Evolutionary conservation across 768 basidiomycete genomes (phyloP).

Genomic region (Kwoniella bestiolae): DNA sequence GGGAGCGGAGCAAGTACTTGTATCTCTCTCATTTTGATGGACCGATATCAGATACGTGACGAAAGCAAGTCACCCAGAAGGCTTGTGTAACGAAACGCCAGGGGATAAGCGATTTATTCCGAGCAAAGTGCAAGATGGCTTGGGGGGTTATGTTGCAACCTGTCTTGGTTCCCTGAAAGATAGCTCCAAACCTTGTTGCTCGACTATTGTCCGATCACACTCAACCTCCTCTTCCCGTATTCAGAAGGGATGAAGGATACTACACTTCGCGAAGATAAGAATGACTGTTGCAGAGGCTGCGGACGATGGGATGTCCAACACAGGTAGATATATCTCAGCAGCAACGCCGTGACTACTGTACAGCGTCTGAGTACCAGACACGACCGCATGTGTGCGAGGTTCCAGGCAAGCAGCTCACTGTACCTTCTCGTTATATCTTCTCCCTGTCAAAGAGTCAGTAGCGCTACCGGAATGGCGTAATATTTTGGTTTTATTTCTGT

Average conservation of each 20-base stretch:
- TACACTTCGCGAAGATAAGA: too few species aligned
- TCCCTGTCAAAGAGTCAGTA: neutral
- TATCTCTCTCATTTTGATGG: neutral
- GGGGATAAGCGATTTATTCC: slow-evolving; percentile 17
- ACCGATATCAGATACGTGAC: too few species aligned
- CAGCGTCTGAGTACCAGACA: too few species aligned
- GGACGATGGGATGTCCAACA: too few species aligned
- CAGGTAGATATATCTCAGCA: too few species aligned
- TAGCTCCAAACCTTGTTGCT: slow-evolving; percentile 20
- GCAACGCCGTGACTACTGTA: too few species aligned
- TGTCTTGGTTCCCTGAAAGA: slow-evolving; percentile 12
- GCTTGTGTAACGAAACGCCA: too few species aligned
- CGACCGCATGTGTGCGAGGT: too few species aligned
- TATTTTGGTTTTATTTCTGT: neutral
- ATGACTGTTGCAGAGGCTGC: too few species aligned
- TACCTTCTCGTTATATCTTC: neutral
- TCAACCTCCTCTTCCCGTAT: too few species aligned
- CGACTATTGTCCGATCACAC: neutral
- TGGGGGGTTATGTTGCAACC: slow-evolving; percentile 7
- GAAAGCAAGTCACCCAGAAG: neutral
- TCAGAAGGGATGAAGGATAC: too few species aligned
- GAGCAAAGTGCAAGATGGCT: slow-evolving; percentile 17
- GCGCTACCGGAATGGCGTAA: slow-evolving; percentile 16
- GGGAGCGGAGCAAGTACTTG: too few species aligned
- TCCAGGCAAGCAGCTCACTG: neutral